Base-by-base conservation (phyloP, 176 grass and related monocot genomes). In the Oryza australiensis region DNA sequence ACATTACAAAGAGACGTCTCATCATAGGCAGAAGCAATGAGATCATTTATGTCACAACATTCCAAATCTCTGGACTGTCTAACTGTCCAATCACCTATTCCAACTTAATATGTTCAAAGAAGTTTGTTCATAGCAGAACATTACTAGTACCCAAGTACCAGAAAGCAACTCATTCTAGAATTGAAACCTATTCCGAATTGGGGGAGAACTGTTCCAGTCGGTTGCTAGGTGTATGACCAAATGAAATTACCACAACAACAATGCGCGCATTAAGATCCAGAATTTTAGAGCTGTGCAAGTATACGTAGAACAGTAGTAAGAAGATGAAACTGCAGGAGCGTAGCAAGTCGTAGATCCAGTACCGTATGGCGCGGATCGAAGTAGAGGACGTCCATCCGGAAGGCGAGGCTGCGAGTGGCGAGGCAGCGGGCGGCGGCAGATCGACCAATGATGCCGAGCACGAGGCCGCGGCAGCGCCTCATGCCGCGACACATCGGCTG, bases 341-440 rank as follows among this genome's bases (percentile, higher is more conserved):
- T 20, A 84, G 70, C 10, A 76, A 26, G 76, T 28, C 12, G 63
- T 57, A 86, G 78, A 86, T 91, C 74, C 49, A 51, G 72, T 88
- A 94, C 92, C 86, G 26, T 40, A 20, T 85, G 91, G 77, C 87
- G 73, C 22, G 93, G 90, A 91, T 98, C 92, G 73, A 95, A 98
- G 82, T 93, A 98, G 76, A 98, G 92, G 53, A 95, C 95, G 77
- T 85, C 93, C 90, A 98, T 98, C 82, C 89, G 85, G 46, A 98
- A 98, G 9, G 95, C 95, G 26, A 98, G 92, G 84, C 92, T 98
- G 68, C 95, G 87, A 22, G 95, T 93, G 9, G 92, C 90, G 77
- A 98, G 92, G 80, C 95, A 93, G 71, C 90, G 87, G 2, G 95
- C 95, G 0, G 92, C 91, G 45, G 95, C 88, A 5, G 95, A 98